A percentile compares a stretch with the other conserved stretches of the same genome.
phyloP scores from a whole-genome alignment of 1,284 basidiomycete species.

The Malassezia yamatoensis region DNA sequence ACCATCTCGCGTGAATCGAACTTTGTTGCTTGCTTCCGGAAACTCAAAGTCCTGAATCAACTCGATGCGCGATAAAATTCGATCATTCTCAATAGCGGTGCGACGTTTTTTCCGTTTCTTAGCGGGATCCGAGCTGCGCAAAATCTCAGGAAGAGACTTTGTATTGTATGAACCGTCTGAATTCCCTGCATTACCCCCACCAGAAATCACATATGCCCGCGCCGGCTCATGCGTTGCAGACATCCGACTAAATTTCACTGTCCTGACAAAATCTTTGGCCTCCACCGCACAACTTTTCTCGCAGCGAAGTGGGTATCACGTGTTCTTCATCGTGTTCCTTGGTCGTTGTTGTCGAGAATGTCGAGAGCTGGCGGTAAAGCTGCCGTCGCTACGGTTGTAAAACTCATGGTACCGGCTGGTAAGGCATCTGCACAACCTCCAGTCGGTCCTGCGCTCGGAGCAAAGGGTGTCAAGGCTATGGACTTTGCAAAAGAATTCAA shows the following conservation, averaged over 20 bases:
- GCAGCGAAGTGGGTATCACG: constrained; percentile 4
- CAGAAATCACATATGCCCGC: constrained; percentile 42
- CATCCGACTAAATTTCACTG: constrained; percentile 13
- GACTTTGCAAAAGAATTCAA: constrained; percentile 77
- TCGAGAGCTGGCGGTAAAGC: constrained; percentile 40
- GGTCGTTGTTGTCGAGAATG: constrained; percentile 19
- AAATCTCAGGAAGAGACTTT: constrained; percentile 41
- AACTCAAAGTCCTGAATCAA: constrained; percentile 79
- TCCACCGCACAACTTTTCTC: constrained; percentile 6
- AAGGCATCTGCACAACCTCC: constrained; percentile 93
- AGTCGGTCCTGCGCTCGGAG: constrained; percentile 91
- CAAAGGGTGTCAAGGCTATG: constrained; percentile 97
- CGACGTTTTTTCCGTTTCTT: constrained; percentile 44
- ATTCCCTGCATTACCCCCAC: constrained; percentile 24
- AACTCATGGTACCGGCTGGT: constrained; percentile 79
- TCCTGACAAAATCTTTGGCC: not conserved
- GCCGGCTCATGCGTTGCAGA: constrained; percentile 35
- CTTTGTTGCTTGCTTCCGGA: constrained; percentile 83
- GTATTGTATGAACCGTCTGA: constrained; percentile 43
- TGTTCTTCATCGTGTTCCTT: not conserved
- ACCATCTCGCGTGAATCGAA: constrained; percentile 83
- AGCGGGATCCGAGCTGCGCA: constrained; percentile 37
- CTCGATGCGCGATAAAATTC: constrained; percentile 38
- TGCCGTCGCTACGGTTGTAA: constrained; percentile 35
- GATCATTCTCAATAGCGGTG: constrained; percentile 28